A percentile compares a stretch with the other conserved stretches of the same genome.
These are phyloP conservation scores for Penicillium tannophilum DNA, from an alignment of 495 filamentous ascomycete species.

Conservation along the genomic window DNA sequence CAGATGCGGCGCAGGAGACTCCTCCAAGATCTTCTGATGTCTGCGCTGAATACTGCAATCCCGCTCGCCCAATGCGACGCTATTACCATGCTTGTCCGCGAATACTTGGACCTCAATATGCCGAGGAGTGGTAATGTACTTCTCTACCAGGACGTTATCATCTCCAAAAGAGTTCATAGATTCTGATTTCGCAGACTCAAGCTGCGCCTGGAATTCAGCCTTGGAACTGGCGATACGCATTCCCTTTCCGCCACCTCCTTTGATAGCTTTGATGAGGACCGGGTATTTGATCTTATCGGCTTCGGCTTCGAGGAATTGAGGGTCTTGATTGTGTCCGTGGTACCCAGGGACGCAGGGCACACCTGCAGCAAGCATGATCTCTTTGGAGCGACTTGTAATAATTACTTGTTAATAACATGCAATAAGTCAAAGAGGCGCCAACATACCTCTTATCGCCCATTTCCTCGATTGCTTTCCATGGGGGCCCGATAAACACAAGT, in stretches of 20 bases:
- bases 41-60: constrained; percentile 86
- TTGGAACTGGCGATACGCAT: constrained; percentile 87
- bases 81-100: constrained; percentile 85
- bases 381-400: constrained; percentile 67
- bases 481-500: constrained; percentile 91
- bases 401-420: neutral
- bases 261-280: constrained; percentile 95
- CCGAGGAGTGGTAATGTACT: constrained; percentile 90
- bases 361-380: constrained; percentile 91
- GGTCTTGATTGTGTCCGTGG: constrained; percentile 83
- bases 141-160: constrained; percentile 95
- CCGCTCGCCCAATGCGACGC: constrained; percentile 79
- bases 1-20: constrained; percentile 89
- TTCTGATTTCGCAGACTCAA: constrained; percentile 87
- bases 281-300: constrained; percentile 86
- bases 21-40: constrained; percentile 97
- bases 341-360: constrained; percentile 98
- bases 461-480: constrained; percentile 87
- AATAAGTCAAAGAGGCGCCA: neutral
- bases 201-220: constrained; percentile 76
- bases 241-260: constrained; percentile 96
- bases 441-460: constrained; percentile 92
- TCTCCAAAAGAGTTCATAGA: constrained; percentile 91
- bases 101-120: constrained; percentile 99
- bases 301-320: constrained; percentile 66